These are phyloP conservation scores for Cucurbita argyrosperma DNA, from an alignment of 306 rosid genomes.

Conservation along the genomic window DNA sequence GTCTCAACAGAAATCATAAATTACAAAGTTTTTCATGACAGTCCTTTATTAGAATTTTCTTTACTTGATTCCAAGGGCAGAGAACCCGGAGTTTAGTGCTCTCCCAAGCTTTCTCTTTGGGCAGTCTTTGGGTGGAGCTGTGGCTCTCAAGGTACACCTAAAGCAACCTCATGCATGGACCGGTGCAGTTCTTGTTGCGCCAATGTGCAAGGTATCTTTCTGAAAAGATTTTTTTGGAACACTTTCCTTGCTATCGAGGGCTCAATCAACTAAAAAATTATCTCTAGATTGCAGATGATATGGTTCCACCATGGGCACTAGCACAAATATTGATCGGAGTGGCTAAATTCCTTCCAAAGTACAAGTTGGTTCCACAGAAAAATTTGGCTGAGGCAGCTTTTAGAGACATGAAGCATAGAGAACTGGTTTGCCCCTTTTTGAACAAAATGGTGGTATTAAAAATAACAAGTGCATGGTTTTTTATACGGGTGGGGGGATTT, in stretches of 20 bases:
- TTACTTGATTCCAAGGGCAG: conserved; percentile 29
- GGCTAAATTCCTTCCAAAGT: conserved; percentile 57
- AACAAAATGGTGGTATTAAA: background rate
- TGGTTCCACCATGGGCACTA: conserved; percentile 62
- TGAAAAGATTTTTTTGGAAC: conserved; percentile 6
- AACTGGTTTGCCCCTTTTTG: conserved; percentile 30
- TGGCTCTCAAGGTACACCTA: conserved; percentile 59
- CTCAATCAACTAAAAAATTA: conserved; percentile 12
- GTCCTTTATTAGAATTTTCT: background rate
- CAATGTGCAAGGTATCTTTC: conserved; percentile 82
- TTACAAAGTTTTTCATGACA: background rate
- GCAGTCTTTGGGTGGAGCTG: conserved; percentile 93
- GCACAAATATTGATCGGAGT: conserved; percentile 38
- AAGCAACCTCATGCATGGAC: conserved; percentile 73
- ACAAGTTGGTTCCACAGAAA: conserved; percentile 71
- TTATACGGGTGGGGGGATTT: background rate
- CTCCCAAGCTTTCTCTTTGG: conserved; percentile 80
- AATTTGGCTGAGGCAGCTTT: conserved; percentile 76
- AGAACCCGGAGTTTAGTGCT: conserved; percentile 34
- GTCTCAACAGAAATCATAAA: background rate
- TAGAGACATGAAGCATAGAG: conserved; percentile 52
- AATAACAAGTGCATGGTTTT: background rate
- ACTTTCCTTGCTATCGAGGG: background rate
- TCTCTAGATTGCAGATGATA: conserved; percentile 74
- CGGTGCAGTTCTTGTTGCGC: conserved; percentile 90